These are phyloP conservation scores for Cyclotella choctawhatcheeana DNA, from an alignment of 108 stramenopile genomes.

Conservation along the genomic window DNA sequence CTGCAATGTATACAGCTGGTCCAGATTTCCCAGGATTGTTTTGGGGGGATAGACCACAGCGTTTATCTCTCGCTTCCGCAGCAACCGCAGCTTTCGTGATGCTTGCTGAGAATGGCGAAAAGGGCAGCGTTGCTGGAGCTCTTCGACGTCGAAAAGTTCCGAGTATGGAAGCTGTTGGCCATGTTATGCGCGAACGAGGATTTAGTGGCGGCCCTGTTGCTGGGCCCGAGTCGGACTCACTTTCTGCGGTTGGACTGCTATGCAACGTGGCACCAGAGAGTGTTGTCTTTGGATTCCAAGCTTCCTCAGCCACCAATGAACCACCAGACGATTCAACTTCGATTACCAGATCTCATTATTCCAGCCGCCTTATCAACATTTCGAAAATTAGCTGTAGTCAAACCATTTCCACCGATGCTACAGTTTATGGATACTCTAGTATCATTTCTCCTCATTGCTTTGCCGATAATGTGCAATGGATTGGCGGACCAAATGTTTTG, in stretches of 20 bases:
- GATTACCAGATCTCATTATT: constrained; percentile 50
- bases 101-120: constrained; percentile 84
- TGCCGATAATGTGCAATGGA: constrained; percentile 88
- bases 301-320: constrained; percentile 51
- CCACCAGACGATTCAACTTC: constrained; percentile 35
- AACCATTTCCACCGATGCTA: constrained; percentile 74
- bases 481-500: constrained; percentile 83
- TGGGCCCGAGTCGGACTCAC: constrained; percentile 73
- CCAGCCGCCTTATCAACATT: constrained; percentile 68
- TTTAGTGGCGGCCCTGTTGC: constrained; percentile 39
- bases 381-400: constrained; percentile 67
- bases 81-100: constrained; percentile 78
- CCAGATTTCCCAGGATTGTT: constrained; percentile 85
- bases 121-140: constrained; percentile 83
- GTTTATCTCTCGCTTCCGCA: constrained; percentile 84
- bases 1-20: constrained; percentile 80
- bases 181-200: constrained; percentile 69
- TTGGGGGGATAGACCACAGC: constrained; percentile 90
- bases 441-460: constrained; percentile 79
- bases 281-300: constrained; percentile 78
- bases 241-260: constrained; percentile 76
- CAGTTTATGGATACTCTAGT: constrained; percentile 72
- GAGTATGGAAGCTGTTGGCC: constrained; percentile 81
- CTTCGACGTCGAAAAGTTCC: constrained; percentile 76
- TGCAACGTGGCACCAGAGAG: constrained; percentile 74